Percentiles rank a stretch among this genome's conserved stretches.
Evolutionary conservation across 1,284 basidiomycete species (phyloP).

Genomic region (Hymenochaete sp.): DNA sequence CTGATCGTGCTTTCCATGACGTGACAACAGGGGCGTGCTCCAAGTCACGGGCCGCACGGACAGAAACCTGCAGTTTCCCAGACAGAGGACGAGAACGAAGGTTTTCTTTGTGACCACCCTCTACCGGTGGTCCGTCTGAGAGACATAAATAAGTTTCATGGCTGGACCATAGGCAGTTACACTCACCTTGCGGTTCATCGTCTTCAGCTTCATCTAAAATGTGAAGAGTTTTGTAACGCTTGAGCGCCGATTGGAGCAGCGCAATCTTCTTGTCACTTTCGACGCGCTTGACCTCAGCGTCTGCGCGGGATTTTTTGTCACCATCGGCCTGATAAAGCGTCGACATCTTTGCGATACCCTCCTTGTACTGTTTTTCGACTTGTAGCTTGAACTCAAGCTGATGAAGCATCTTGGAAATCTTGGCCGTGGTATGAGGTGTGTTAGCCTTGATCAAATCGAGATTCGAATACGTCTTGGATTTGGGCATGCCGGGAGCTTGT

Average conservation of each 20-base stretch:
- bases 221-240: slow-evolving; percentile 93
- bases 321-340: slow-evolving; percentile 91
- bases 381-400: slow-evolving; percentile 99
- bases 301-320: slow-evolving; percentile 85
- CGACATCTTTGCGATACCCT: slow-evolving; percentile 98
- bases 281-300: slow-evolving; percentile 88
- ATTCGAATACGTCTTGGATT: slow-evolving; percentile 62
- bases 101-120: slow-evolving; percentile 86
- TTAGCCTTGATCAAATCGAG: slow-evolving; percentile 96
- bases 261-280: slow-evolving; percentile 97
- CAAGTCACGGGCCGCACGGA: slow-evolving; percentile 87
- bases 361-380: slow-evolving; percentile 97
- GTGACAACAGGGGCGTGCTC: slow-evolving; percentile 80
- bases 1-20: slow-evolving; percentile 55
- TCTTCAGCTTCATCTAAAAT: slow-evolving; percentile 86
- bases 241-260: slow-evolving; percentile 84
- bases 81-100: slow-evolving; percentile 88
- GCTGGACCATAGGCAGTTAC: slow-evolving; percentile 1
- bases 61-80: slow-evolving; percentile 84
- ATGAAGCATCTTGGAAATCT: slow-evolving; percentile 97
- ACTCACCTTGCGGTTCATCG: slow-evolving; percentile 51
- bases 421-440: slow-evolving; percentile 91
- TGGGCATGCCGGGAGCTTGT: slow-evolving; percentile 33
- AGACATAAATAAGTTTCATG: slow-evolving; percentile 12
- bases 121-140: slow-evolving; percentile 45